Percentiles rank a stretch among this genome's conserved stretches.
phyloP scores from a whole-genome alignment of 2,329 filamentous ascomycete species.

The Ampelomyces quisqualis region DNA sequence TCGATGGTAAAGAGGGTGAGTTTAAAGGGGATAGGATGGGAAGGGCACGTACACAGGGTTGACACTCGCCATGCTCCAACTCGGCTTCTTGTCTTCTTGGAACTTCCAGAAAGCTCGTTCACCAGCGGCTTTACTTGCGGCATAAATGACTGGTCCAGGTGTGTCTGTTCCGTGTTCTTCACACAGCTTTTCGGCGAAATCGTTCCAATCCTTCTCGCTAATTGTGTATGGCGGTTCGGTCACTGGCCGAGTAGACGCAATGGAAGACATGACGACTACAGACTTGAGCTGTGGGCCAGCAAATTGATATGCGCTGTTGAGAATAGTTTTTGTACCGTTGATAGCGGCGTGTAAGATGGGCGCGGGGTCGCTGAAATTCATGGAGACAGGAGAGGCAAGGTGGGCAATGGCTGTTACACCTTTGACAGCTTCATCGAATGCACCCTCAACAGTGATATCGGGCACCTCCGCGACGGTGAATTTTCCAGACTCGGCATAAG shows the following conservation, averaged over 20 bases:
- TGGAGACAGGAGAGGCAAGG: slow-evolving; percentile 22
- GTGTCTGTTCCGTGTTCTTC: slow-evolving; percentile 26
- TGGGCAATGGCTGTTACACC: slow-evolving; percentile 27
- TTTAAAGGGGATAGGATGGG: neutral
- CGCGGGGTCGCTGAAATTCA: slow-evolving; percentile 21
- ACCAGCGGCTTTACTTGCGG: slow-evolving; percentile 33
- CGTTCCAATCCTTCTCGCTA: slow-evolving; percentile 30
- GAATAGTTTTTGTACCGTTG: slow-evolving; percentile 22
- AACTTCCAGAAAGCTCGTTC: slow-evolving; percentile 38
- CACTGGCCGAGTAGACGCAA: slow-evolving; percentile 12
- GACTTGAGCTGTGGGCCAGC: slow-evolving; percentile 33
- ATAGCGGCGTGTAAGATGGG: slow-evolving; percentile 25
- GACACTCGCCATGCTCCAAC: slow-evolving; percentile 45
- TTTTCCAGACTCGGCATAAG: slow-evolving; percentile 19
- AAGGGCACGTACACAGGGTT: slow-evolving; percentile 38
- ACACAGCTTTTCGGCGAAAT: slow-evolving; percentile 24
- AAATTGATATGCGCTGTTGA: slow-evolving; percentile 17
- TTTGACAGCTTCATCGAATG: slow-evolving; percentile 32
- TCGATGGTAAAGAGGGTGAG: neutral
- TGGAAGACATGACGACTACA: slow-evolving; percentile 27
- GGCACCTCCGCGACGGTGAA: slow-evolving; percentile 28
- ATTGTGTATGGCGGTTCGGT: slow-evolving; percentile 17
- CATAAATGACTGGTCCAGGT: slow-evolving; percentile 26
- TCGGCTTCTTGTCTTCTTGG: slow-evolving; percentile 39
- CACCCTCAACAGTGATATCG: slow-evolving; percentile 30